Percentiles rank a stretch among this genome's conserved stretches.
These are phyloP conservation scores for Paracamarosporium sp. DNA, from an alignment of 2,329 filamentous ascomycete species.

Conservation along the genomic window DNA sequence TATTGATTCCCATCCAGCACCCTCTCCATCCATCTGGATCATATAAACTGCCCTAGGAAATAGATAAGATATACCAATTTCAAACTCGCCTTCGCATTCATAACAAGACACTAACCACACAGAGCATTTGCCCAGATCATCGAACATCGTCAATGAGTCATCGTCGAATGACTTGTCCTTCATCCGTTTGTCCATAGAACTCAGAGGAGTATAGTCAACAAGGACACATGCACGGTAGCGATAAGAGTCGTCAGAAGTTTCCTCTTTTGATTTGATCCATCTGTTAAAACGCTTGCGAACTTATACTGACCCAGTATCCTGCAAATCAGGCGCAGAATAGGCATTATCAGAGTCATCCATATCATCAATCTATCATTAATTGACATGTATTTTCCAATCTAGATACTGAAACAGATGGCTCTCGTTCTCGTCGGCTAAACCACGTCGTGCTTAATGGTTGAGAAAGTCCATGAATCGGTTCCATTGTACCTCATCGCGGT, in stretches of 20 bases:
- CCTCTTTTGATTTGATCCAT: background rate
- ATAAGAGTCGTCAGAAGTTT: background rate
- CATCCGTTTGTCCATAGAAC: background rate
- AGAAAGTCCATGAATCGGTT: slow-evolving; percentile 2
- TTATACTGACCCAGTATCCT: background rate
- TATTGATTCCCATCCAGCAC: background rate
- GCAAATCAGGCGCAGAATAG: background rate
- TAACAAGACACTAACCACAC: slow-evolving; percentile 1
- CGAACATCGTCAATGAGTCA: background rate
- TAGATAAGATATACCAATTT: slow-evolving; percentile 1
- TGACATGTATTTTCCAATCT: too few species aligned
- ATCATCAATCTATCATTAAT: background rate
- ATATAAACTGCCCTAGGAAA: background rate
- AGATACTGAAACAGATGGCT: background rate
- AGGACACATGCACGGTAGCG: background rate
- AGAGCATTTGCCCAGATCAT: background rate
- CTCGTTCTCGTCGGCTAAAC: background rate
- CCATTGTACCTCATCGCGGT: slow-evolving; percentile 2
- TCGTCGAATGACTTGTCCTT: background rate
- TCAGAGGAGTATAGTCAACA: background rate
- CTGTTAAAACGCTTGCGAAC: slow-evolving; percentile 3
- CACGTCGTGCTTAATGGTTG: background rate
- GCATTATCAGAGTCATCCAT: background rate
- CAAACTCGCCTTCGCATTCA: background rate
- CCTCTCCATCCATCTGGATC: slow-evolving; percentile 2